A percentile compares a stretch with the other conserved stretches of the same genome.
These are phyloP conservation scores for Royoungia palumana DNA, from an alignment of 768 basidiomycete species.

Conservation along the genomic window DNA sequence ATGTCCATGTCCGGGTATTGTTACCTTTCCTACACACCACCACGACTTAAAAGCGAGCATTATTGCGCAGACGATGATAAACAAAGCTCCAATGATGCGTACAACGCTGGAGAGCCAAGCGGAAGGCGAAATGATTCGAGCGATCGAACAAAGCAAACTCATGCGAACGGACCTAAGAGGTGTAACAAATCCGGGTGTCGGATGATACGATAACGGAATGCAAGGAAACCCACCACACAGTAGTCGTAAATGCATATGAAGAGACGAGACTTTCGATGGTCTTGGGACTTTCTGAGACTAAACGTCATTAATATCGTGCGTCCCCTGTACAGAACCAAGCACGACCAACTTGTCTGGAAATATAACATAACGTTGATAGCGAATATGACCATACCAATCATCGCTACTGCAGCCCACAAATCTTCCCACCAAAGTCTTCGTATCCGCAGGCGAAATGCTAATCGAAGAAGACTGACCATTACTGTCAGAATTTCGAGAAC, in stretches of 20 bases:
- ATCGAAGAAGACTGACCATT: slow-evolving; percentile 4
- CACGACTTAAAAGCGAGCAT: slow-evolving; percentile 1
- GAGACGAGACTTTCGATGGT: background rate
- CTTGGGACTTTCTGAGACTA: background rate
- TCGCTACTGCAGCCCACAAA: slow-evolving; percentile 4
- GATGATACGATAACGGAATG: background rate
- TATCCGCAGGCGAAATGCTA: slow-evolving; percentile 6
- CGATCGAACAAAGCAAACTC: slow-evolving; percentile 13
- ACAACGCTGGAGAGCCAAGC: background rate
- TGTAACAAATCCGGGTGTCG: background rate
- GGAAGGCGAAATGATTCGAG: slow-evolving; percentile 7
- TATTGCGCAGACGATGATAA: slow-evolving; percentile 2
- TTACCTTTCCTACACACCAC: background rate
- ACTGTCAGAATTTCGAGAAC: background rate
- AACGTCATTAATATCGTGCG: background rate
- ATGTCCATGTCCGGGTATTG: no score
- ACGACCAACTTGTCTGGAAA: background rate
- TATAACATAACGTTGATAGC: background rate
- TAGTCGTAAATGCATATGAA: background rate
- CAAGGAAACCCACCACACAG: slow-evolving; percentile 6
- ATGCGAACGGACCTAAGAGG: slow-evolving; percentile 10
- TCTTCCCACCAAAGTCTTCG: slow-evolving; percentile 17
- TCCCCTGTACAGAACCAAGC: background rate
- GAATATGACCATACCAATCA: background rate
- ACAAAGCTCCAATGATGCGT: slow-evolving; percentile 1